Evolutionary conservation across 2,329 filamentous ascomycete species (phyloP).

Genomic region (Trichoderma simmonsii): DNA sequence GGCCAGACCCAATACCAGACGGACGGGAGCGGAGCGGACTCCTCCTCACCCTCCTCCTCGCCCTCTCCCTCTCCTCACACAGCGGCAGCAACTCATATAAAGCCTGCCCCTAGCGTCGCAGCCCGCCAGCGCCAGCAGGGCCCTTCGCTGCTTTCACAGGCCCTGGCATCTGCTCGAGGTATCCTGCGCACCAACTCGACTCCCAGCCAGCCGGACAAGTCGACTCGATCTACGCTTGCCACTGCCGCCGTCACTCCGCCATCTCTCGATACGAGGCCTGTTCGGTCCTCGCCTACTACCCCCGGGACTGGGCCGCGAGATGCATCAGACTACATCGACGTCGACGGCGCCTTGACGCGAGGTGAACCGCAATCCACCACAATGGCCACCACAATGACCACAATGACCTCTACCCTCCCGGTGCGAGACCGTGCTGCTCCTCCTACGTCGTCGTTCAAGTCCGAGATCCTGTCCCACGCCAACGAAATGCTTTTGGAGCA

Average conservation of each 20-base stretch:
- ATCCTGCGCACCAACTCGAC: constrained; percentile 35
- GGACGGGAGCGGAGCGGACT: not conserved
- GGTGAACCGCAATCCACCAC: constrained; percentile 25
- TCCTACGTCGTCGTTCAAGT: constrained; percentile 33
- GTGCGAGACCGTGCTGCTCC: constrained; percentile 31
- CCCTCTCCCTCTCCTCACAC: not conserved
- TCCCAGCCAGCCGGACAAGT: constrained; percentile 16
- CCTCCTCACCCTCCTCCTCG: not conserved
- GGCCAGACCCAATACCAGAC: not conserved
- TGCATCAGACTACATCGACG: constrained; percentile 35
- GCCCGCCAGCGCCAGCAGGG: constrained; percentile 45
- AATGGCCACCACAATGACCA: constrained; percentile 31
- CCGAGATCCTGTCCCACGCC: constrained; percentile 32
- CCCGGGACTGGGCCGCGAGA: constrained; percentile 25
- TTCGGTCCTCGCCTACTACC: not conserved
- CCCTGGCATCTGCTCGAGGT: constrained; percentile 57
- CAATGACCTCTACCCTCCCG: constrained; percentile 25
- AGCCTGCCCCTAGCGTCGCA: constrained; percentile 37
- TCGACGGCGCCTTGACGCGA: constrained; percentile 39
- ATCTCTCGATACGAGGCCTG: not conserved
- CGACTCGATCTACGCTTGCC: not conserved
- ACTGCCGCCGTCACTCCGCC: not conserved
- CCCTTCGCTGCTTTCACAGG: constrained; percentile 56
- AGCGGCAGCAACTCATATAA: constrained; percentile 38
- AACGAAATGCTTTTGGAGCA: constrained; percentile 38